A percentile compares a stretch with the other conserved stretches of the same genome.
Conservation (phyloP, 1,284 basidiomycete species). For the Gymnopus androsaceus region DNA sequence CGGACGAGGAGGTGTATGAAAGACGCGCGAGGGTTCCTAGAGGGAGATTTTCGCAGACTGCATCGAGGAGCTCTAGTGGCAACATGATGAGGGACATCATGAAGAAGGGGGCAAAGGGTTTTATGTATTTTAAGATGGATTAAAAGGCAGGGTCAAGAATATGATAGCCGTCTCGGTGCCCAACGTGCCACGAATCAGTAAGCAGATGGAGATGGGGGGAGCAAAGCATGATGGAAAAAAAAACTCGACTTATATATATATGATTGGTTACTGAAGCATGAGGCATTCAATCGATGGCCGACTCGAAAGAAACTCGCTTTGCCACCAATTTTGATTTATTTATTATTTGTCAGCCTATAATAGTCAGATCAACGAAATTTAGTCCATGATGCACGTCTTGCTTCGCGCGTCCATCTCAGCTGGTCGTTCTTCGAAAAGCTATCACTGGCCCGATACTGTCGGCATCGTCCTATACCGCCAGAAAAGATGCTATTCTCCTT, state of each 20-base stretch:
- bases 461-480: neutral
- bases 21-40: slow-evolving; percentile 44
- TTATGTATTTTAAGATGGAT: too few species aligned
- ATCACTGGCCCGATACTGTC: slow-evolving; percentile 4
- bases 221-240: slow-evolving; percentile 4
- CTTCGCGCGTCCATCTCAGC: slow-evolving; percentile 8
- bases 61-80: slow-evolving; percentile 57
- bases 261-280: slow-evolving; percentile 2
- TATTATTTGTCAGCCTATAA: slow-evolving; percentile 3
- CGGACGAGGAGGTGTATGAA: slow-evolving; percentile 42
- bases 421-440: neutral
- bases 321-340: neutral
- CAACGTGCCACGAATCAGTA: slow-evolving; percentile 1
- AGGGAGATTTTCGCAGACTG: slow-evolving; percentile 41
- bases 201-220: neutral
- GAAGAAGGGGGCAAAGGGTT: slow-evolving; percentile 19
- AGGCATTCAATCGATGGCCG: slow-evolving; percentile 9
- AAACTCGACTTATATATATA: neutral
- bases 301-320: neutral
- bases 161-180: neutral
- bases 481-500: slow-evolving; percentile 18
- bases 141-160: slow-evolving; percentile 5
- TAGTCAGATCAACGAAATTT: neutral
- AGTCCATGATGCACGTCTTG: slow-evolving; percentile 4
- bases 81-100: slow-evolving; percentile 41